A percentile compares a stretch with the other conserved stretches of the same genome.
phyloP scores from a whole-genome alignment of 768 basidiomycete species.

The Mycena haematopus region DNA sequence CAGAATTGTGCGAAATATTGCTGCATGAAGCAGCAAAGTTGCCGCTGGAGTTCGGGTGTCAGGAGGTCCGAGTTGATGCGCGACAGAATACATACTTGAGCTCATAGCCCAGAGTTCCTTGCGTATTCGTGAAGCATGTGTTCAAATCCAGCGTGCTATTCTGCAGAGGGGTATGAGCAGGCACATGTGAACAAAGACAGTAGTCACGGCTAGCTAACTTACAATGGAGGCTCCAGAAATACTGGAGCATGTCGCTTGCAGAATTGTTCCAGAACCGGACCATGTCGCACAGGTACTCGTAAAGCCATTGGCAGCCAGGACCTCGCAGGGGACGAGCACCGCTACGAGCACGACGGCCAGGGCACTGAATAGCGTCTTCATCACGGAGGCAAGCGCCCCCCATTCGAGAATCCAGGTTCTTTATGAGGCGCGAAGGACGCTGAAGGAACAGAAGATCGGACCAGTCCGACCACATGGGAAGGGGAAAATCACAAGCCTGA shows the following conservation, averaged over 20 bases:
- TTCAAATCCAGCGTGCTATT: constrained; percentile 17
- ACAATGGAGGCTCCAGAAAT: constrained; percentile 10
- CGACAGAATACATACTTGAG: constrained; percentile 12
- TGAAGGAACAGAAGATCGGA: constrained; percentile 9
- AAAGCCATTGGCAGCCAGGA: constrained; percentile 16
- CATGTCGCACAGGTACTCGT: constrained; percentile 12
- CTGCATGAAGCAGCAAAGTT: constrained; percentile 18
- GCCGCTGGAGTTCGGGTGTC: constrained; percentile 9
- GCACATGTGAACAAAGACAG: neutral
- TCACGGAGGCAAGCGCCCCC: constrained; percentile 12
- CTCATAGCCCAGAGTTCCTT: constrained; percentile 14
- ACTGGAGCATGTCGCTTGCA: constrained; percentile 12
- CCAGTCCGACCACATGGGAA: constrained; percentile 12
- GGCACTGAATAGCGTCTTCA: constrained; percentile 16
- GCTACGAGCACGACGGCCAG: constrained; percentile 9
- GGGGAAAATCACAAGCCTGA: neutral
- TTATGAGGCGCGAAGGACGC: constrained; percentile 9
- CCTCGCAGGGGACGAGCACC: constrained; percentile 6
- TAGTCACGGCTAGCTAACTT: too few species aligned
- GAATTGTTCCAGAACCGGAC: constrained; percentile 15
- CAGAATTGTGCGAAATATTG: constrained; percentile 18
- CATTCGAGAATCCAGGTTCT: neutral
- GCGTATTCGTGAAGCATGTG: constrained; percentile 22
- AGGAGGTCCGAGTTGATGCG: neutral
- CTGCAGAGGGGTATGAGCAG: constrained; percentile 3